Base-by-base conservation (phyloP, 768 basidiomycete genomes). In the Sutorius australiensis region DNA sequence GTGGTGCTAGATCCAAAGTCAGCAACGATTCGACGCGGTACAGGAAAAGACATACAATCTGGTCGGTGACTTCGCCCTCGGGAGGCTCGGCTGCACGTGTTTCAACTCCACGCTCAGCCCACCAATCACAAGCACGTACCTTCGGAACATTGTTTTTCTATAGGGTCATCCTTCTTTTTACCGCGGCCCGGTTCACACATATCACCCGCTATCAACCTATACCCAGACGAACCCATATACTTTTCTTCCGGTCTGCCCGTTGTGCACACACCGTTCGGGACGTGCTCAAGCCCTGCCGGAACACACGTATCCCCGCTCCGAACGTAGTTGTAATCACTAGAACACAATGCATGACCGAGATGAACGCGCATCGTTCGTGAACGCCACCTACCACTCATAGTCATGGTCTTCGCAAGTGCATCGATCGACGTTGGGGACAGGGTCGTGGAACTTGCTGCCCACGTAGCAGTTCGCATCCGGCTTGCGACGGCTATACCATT, bases 401-500 rank as follows among this genome's bases (percentile, higher is more conserved):
- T 99, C 97, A 12, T 83, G 84, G 57, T 92, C 88, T 2, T 79
- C 77, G 65, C 97, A 99, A 16, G 79, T 65, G 67, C 97, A 99
- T 47, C 78, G 72, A 41, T 95, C 92, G 50, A 93, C 89, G 52
- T 89, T 83, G 21, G 78, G 84, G 10, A 87, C 81, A 0, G 95
- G 94, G 63, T 97, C 95, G 31, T 77, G 71, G 73, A 89, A 99
- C 70, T 97, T 92, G 49, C 94, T 76, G 0, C 89, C 92, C 13
- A 99, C 86, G 58, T 90, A 97, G 60, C 97, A 99, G 50, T 92
- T 76, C 2, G 86, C 89, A 50, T 88, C 78, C 0, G 80, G 67
- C 70, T 92, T 98, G 66, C 94, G 80, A 19, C 97, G 82, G 48
- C 70, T 77, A 69, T 95, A 99, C 86, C 89, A 98, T 88, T 98